phyloP scores from a whole-genome alignment of 1,284 basidiomycete species.

The Schizophyllum amplum region DNA sequence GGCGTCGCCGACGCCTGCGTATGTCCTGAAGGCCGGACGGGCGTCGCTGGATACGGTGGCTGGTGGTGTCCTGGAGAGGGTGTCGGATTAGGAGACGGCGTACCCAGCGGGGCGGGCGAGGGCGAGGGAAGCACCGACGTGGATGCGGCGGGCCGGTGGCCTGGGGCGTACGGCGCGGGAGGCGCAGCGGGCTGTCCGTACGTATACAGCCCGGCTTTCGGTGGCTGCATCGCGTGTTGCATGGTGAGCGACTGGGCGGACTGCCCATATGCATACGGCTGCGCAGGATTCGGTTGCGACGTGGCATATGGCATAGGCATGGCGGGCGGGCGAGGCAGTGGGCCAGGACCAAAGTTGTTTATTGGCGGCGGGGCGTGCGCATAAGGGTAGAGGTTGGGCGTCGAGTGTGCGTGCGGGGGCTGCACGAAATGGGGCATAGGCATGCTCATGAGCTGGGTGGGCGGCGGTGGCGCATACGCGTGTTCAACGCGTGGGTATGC shows the following conservation, averaged over 20 bases:
- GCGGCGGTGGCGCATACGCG: not conserved
- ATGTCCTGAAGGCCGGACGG: not conserved
- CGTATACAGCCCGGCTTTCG: conserved; percentile 4
- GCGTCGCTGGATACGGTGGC: conserved; percentile 5
- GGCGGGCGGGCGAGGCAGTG: conserved; percentile 28
- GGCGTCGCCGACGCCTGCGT: conserved; percentile 7
- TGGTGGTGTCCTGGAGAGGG: conserved; percentile 3
- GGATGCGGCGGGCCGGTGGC: conserved; percentile 11
- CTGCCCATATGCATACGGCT: conserved; percentile 11
- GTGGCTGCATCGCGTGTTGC: conserved; percentile 43
- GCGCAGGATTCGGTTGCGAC: conserved; percentile 22
- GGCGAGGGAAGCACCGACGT: conserved; percentile 10
- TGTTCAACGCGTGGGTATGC: not conserved
- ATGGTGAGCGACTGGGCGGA: conserved; percentile 44
- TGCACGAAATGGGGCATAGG: conserved; percentile 7
- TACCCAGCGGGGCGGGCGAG: not conserved
- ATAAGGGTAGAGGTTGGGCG: conserved; percentile 23
- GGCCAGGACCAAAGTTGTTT: conserved; percentile 12
- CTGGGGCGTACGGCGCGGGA: not conserved
- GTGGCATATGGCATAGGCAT: conserved; percentile 16
- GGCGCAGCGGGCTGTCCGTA: too few relatives aligned
- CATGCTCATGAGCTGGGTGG: not conserved
- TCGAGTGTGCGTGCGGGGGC: conserved; percentile 7
- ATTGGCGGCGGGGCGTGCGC: conserved; percentile 28
- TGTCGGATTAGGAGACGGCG: conserved; percentile 9